Percentiles rank a stretch among this genome's conserved stretches.
These are phyloP conservation scores for Spathaspora arborariae DNA, from an alignment of 805 yeast genomes.

Conservation along the genomic window DNA sequence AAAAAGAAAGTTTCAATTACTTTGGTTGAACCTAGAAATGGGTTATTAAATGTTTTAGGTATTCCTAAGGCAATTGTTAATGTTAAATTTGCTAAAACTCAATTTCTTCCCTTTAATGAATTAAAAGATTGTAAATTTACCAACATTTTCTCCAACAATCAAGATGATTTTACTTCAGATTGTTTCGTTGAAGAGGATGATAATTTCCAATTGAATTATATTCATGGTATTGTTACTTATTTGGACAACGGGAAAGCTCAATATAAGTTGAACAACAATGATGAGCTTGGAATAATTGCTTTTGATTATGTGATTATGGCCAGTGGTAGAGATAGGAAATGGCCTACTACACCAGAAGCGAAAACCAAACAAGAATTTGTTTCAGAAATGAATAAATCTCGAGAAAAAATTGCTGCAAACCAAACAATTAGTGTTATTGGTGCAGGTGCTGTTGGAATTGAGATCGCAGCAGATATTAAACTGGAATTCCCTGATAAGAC, in stretches of 20 bases:
- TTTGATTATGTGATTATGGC: conserved; percentile 49
- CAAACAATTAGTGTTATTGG: conserved; percentile 41
- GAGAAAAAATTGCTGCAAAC: conserved; percentile 26
- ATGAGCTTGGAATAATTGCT: conserved; percentile 14
- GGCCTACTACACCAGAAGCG: conserved; percentile 55
- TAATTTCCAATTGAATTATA: conserved; percentile 22
- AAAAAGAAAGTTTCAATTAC: conserved; percentile 24
- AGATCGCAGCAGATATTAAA: conserved; percentile 40
- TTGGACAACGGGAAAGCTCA: conserved; percentile 23
- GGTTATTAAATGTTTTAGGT: conserved; percentile 37
- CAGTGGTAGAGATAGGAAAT: conserved; percentile 47
- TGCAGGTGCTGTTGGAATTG: conserved; percentile 44
- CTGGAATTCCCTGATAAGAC: conserved; percentile 26
- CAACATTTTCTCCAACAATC: conserved; percentile 16
- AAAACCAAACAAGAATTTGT: conserved; percentile 29
- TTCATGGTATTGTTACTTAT: conserved; percentile 31
- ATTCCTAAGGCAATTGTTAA: conserved; percentile 39
- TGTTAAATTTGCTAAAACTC: conserved; percentile 34
- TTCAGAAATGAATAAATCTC: conserved; percentile 39
- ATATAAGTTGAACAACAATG: conserved; percentile 18
- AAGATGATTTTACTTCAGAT: conserved; percentile 17
- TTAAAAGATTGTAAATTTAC: conserved; percentile 27
- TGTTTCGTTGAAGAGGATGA: conserved; percentile 8
- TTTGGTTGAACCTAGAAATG: conserved; percentile 37
- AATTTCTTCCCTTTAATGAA: conserved; percentile 30